Evolutionary conservation across 352 stramenopile species (phyloP).

Genomic region (Plasmopara muralis): DNA sequence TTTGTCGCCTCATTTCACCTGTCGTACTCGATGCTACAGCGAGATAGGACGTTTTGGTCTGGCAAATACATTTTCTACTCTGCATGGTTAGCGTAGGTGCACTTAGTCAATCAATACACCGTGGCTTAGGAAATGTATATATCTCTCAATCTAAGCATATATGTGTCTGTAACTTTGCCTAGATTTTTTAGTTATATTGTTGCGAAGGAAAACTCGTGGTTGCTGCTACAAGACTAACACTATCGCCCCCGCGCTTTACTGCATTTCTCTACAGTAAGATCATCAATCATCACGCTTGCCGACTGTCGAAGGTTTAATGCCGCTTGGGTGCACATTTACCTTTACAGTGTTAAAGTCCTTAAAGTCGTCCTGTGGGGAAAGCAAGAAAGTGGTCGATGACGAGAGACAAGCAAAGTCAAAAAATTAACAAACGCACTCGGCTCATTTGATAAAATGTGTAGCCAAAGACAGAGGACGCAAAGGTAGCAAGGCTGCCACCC

Average conservation of each 20-base stretch:
- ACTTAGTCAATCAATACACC: neutral
- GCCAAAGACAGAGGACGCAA: constrained; percentile 55
- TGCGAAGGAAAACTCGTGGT: no score
- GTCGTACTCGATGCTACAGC: neutral
- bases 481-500: constrained; percentile 53
- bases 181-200: no score
- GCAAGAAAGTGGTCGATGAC: neutral
- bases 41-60: neutral
- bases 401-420: neutral
- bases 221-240: no score
- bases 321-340: constrained; percentile 75
- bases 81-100: no score
- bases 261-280: neutral
- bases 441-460: constrained; percentile 82
- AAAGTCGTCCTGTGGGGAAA: constrained; percentile 60
- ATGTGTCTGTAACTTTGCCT: no score
- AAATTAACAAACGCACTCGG: constrained; percentile 31
- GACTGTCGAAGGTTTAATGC: constrained; percentile 54
- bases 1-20: neutral
- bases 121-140: neutral
- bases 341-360: constrained; percentile 72
- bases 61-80: no score
- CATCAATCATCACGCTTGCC: constrained; percentile 44
- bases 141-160: no score
- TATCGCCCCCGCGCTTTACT: neutral